Evolutionary conservation across 169 alveolate species (phyloP).

Genomic region (Plasmodium gallinaceum): DNA sequence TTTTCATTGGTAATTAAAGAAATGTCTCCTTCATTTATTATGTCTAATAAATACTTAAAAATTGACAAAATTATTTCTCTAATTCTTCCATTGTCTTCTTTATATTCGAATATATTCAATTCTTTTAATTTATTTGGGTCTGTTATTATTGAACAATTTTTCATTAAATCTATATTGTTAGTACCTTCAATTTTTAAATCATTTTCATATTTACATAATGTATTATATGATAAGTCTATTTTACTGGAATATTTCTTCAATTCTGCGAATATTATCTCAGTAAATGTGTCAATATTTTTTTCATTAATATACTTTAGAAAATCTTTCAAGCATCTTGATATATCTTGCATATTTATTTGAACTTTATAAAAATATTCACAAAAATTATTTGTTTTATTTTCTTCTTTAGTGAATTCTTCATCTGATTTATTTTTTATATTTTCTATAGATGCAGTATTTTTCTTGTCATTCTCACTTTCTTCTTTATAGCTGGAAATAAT

Average conservation of each 20-base stretch:
- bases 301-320: conserved; percentile 65
- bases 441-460: not conserved
- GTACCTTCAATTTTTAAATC: not conserved
- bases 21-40: conserved; percentile 51
- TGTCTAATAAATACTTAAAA: conserved; percentile 50
- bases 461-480: not conserved
- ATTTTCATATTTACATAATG: conserved; percentile 20
- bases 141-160: conserved; percentile 18
- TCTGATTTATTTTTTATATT: not conserved
- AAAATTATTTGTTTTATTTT: not conserved
- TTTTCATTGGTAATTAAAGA: conserved; percentile 4
- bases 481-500: conserved; percentile 9
- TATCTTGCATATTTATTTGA: conserved; percentile 38
- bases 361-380: conserved; percentile 10
- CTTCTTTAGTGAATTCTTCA: not conserved
- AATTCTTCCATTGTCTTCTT: conserved; percentile 25
- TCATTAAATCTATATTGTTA: not conserved
- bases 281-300: conserved; percentile 36
- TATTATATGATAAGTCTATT: conserved; percentile 37
- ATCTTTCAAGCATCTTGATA: conserved; percentile 27
- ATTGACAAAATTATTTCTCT: conserved; percentile 71
- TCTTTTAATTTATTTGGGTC: conserved; percentile 30
- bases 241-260: conserved; percentile 32
- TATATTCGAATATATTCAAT: conserved; percentile 34
- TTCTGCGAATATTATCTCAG: conserved; percentile 38